Base-by-base conservation (phyloP, 352 stramenopile genomes). In the Poterioochromonas sp. region DNA sequence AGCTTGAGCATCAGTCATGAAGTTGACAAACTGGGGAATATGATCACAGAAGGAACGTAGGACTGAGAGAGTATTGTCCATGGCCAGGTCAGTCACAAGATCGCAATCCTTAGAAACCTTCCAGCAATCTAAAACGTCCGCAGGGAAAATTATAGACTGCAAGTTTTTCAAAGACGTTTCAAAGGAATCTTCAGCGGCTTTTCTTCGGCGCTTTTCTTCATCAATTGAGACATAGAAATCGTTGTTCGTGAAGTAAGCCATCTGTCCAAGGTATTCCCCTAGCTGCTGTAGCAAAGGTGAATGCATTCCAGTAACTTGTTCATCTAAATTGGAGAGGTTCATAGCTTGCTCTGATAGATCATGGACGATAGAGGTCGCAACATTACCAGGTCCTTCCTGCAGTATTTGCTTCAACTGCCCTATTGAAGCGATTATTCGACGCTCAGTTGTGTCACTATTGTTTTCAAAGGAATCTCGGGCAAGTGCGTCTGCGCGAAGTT, bases 1-100 rank as follows among this genome's bases (percentile, higher is more conserved):
- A 44, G 5, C 40, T 29, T 78, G 2, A 11, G 15, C 32, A 22
- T 41, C 47, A 29, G 1, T 32, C 8, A 78, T 12, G 29, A 69
- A 15, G 11, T 29, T 12, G 1, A 78, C 44, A 26, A 78, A 65
- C 47, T 78, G 8, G 5, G 71, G 71, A 40, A 76, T 60, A n/a
- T 69, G 47, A 53, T 78, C 71, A 29, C 22, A 18, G 39, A 76
- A 76, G 8, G 69, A 58, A 37, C 18, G 43, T 11, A 76, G 39
- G 1, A 76, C 40, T 29, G 18, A 12, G 2, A 76, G 22, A 29
- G 69, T 64, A 40, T 53, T 22, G 3, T 76, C 32, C 0, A 39
- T 32, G 12, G 39, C 3, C 29, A 53, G 15, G 69, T 76, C 69
- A 18, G 69, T 76, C 18, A 8, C 32, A 22, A 68, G 12, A 43